phyloP scores from a whole-genome alignment of 768 basidiomycete genomes.

The Hirschioporus abietinus region DNA sequence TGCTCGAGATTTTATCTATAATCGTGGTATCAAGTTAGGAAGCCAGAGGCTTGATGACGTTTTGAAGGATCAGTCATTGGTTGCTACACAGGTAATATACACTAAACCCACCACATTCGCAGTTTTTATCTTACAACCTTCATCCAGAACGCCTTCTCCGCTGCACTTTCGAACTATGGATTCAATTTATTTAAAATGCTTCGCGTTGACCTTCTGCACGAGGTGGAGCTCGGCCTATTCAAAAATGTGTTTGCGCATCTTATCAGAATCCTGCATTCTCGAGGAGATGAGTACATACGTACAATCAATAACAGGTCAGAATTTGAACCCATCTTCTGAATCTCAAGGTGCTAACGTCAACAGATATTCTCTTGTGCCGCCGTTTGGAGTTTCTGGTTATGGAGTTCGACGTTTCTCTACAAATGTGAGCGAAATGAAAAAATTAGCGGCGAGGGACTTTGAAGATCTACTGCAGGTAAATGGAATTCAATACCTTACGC shows the following conservation, averaged over 20 bases:
- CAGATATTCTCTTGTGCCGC: background rate
- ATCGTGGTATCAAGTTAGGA: constrained; percentile 10
- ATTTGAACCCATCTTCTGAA: background rate
- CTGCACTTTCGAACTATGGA: constrained; percentile 12
- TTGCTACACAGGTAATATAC: constrained; percentile 15
- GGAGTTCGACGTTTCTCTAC: constrained; percentile 8
- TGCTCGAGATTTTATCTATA: constrained; percentile 17
- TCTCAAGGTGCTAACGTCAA: no score
- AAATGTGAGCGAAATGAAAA: constrained; percentile 15
- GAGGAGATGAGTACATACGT: background rate
- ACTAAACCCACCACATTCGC: background rate
- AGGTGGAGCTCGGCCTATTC: constrained; percentile 30
- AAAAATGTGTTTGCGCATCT: constrained; percentile 25
- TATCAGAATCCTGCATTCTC: constrained; percentile 19
- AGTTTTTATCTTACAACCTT: background rate
- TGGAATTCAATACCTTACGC: background rate
- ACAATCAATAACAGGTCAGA: constrained; percentile 8
- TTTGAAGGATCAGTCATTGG: constrained; percentile 13
- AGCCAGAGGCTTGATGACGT: constrained; percentile 11
- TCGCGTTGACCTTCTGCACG: constrained; percentile 27
- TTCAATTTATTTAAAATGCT: constrained; percentile 24
- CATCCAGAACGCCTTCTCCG: constrained; percentile 31
- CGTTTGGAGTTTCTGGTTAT: background rate
- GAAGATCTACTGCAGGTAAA: constrained; percentile 15
- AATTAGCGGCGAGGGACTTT: constrained; percentile 14